A percentile compares a stretch with the other conserved stretches of the same genome.
Evolutionary conservation across 225 moss, liverwort and hornwort species (phyloP).

Genomic region (Straminergon stramineum): DNA sequence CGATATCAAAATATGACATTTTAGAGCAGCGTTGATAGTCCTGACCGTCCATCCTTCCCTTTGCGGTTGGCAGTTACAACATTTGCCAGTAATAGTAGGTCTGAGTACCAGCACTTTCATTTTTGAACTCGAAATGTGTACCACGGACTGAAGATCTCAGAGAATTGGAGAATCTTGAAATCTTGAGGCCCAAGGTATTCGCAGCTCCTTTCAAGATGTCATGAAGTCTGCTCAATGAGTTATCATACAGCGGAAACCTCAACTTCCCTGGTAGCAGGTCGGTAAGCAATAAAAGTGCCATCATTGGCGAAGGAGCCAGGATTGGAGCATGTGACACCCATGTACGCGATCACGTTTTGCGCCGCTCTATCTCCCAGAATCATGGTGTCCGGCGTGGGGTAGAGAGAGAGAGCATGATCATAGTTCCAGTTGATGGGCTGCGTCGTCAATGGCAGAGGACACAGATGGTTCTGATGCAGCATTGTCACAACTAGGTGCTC

Average conservation of each 20-base stretch:
- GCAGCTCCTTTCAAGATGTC: neutral
- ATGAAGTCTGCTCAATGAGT: neutral
- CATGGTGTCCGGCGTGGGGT: constrained; percentile 84
- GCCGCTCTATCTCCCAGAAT: constrained; percentile 70
- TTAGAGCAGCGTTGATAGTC: neutral
- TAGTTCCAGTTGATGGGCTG: constrained; percentile 88
- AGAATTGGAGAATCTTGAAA: neutral
- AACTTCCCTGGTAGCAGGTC: constrained; percentile 70
- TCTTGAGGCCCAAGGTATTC: neutral
- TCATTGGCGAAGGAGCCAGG: constrained; percentile 88
- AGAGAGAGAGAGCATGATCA: constrained; percentile 75
- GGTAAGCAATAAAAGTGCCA: constrained; percentile 80
- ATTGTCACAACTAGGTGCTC: constrained; percentile 89
- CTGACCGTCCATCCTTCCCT: neutral
- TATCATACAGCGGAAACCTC: constrained; percentile 69
- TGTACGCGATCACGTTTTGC: constrained; percentile 70
- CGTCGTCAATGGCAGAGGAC: constrained; percentile 79
- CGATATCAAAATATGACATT: neutral
- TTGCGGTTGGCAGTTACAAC: neutral
- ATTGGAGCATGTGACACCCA: constrained; percentile 86
- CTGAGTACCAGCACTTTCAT: neutral
- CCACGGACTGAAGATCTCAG: neutral
- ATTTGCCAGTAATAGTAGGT: neutral
- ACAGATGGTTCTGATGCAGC: constrained; percentile 85
- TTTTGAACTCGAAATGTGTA: neutral